These are phyloP conservation scores for Dacryopinax primogenitus DNA, from an alignment of 768 basidiomycete genomes.

Conservation along the genomic window DNA sequence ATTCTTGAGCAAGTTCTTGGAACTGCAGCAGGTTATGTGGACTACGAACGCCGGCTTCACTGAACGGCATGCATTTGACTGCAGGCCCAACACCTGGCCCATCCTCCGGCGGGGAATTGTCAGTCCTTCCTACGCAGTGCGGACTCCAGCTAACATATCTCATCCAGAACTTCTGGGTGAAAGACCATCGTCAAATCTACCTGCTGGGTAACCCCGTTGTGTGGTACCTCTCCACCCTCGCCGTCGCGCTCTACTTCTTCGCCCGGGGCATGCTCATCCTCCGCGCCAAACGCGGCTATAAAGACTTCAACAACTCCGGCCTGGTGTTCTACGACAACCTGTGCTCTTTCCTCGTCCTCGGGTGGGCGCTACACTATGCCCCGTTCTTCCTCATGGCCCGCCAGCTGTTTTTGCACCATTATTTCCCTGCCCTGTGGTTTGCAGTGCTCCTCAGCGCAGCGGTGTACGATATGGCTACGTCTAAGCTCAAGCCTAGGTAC, in stretches of 20 bases:
- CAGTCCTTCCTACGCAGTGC: slow-evolving; percentile 34
- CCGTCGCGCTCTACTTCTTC: slow-evolving; percentile 52
- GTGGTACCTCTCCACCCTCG: slow-evolving; percentile 75
- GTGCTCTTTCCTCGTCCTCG: slow-evolving; percentile 82
- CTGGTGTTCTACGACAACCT: slow-evolving; percentile 53
- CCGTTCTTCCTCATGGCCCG: slow-evolving; percentile 97
- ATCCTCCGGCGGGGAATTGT: slow-evolving; percentile 82
- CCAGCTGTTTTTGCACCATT: slow-evolving; percentile 96
- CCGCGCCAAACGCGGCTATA: slow-evolving; percentile 77
- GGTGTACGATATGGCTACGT: slow-evolving; percentile 77
- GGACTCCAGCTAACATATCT: not conserved
- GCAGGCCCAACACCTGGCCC: slow-evolving; percentile 89
- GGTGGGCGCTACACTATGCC: slow-evolving; percentile 86
- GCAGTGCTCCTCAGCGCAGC: slow-evolving; percentile 64
- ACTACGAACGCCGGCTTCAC: slow-evolving; percentile 90
- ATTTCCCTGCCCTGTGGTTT: slow-evolving; percentile 93
- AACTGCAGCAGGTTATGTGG: slow-evolving; percentile 94
- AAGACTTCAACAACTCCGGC: slow-evolving; percentile 63
- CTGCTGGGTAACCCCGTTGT: slow-evolving; percentile 87
- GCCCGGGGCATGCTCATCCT: slow-evolving; percentile 72
- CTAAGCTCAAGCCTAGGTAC: slow-evolving; percentile 57
- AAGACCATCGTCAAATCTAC: slow-evolving; percentile 90
- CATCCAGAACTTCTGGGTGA: slow-evolving; percentile 90
- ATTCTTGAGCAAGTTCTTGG: slow-evolving; percentile 82
- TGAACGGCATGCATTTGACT: slow-evolving; percentile 89